Percentiles rank a stretch among this genome's conserved stretches.
These are phyloP conservation scores for Pestalotiopsis sp. DNA, from an alignment of 2,329 filamentous ascomycete genomes.

Conservation along the genomic window DNA sequence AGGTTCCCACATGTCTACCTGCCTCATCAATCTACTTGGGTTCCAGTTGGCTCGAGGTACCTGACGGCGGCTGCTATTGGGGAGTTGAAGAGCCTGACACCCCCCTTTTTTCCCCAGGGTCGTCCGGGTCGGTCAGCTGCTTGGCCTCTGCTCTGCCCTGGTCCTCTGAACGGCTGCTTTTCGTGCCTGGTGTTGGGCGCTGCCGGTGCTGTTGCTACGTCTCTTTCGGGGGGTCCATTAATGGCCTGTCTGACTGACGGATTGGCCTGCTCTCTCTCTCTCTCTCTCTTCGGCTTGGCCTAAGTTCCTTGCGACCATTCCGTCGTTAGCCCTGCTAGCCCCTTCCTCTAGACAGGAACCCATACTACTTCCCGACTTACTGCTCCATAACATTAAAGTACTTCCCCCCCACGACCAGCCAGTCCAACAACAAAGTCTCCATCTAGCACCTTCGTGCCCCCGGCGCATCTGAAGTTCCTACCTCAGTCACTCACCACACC, in stretches of 20 bases:
- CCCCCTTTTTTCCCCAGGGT: constrained; percentile 21
- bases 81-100: constrained; percentile 21
- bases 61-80: neutral
- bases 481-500: neutral
- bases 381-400: neutral
- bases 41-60: neutral
- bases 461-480: neutral
- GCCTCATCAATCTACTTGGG: neutral
- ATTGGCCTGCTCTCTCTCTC: neutral
- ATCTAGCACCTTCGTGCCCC: neutral
- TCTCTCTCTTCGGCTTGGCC: neutral
- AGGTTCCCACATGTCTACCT: constrained; percentile 10
- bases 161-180: neutral
- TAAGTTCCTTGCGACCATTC: neutral
- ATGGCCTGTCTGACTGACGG: neutral
- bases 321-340: neutral
- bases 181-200: neutral
- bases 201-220: neutral
- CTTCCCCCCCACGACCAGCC: neutral
- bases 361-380: neutral
- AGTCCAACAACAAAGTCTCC: neutral
- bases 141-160: neutral
- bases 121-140: constrained; percentile 5
- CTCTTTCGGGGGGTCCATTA: neutral
- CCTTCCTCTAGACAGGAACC: neutral